Evolutionary conservation across 139 green algal genomes (phyloP).

Genomic region (Desmodesmus armatus): DNA sequence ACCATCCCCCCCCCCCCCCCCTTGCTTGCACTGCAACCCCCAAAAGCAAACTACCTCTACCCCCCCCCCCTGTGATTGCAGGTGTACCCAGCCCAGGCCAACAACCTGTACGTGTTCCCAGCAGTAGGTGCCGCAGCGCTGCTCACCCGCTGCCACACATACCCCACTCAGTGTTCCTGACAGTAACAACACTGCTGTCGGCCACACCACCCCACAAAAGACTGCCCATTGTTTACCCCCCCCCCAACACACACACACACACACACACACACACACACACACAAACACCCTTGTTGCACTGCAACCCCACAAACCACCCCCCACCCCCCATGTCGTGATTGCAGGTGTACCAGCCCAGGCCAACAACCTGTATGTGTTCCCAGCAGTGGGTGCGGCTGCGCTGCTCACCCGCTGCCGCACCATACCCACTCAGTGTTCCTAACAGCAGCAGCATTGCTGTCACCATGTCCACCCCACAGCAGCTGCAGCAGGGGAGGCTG

Average conservation of each 20-base stretch:
- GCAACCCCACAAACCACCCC: too few relatives aligned
- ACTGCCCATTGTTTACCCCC: not conserved
- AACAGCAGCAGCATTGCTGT: conserved; percentile 69
- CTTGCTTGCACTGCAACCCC: too few relatives aligned
- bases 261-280: too few relatives aligned
- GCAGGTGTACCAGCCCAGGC: conserved; percentile 37
- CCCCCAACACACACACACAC: too few relatives aligned
- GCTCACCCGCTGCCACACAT: conserved; percentile 4
- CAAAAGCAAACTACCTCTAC: not conserved
- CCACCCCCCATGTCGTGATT: not conserved
- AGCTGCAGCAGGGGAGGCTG: conserved; percentile 1
- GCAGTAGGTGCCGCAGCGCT: conserved; percentile 65
- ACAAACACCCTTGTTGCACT: not conserved
- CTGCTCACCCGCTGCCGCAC: conserved; percentile 4
- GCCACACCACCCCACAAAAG: not conserved
- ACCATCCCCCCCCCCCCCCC: too few relatives aligned
- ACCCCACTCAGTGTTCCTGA: conserved; percentile 62
- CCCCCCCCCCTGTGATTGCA: not conserved
- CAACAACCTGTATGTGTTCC: conserved; percentile 88
- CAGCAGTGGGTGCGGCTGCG: conserved; percentile 67
- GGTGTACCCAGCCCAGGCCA: conserved; percentile 51
- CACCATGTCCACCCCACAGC: conserved; percentile 17
- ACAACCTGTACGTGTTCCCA: conserved; percentile 86
- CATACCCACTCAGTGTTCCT: conserved; percentile 63
- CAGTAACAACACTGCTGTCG: conserved; percentile 62